Conservation (phyloP, 352 stramenopile species). For the Thalassiosira exigua region DNA sequence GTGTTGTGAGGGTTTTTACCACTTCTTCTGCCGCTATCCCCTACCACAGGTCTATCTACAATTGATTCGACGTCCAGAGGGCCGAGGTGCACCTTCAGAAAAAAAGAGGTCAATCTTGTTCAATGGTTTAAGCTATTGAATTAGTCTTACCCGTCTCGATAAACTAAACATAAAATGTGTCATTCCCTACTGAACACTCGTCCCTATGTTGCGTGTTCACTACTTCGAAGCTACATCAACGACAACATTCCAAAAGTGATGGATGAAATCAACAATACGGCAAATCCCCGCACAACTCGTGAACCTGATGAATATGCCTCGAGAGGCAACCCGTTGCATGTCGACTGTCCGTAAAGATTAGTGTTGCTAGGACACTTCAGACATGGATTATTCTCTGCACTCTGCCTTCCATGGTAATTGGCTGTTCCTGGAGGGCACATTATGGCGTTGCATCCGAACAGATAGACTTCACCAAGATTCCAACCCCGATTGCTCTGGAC, state of each 20-base stretch:
- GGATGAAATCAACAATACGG: background rate
- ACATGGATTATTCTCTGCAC: slow-evolving; percentile 34
- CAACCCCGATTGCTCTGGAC: slow-evolving; percentile 53
- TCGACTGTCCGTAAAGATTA: slow-evolving; percentile 49
- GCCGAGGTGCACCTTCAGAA: too few species aligned
- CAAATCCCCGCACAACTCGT: slow-evolving; percentile 5
- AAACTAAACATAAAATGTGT: too few species aligned
- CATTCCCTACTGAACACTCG: too few species aligned
- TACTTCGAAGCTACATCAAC: too few species aligned
- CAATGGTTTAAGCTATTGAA: too few species aligned
- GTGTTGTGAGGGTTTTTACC: too few species aligned
- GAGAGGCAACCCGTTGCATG: slow-evolving; percentile 41
- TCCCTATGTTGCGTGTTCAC: too few species aligned
- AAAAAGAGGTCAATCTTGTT: too few species aligned
- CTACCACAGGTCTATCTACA: too few species aligned
- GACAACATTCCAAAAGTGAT: background rate
- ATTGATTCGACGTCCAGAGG: too few species aligned
- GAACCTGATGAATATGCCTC: slow-evolving; percentile 33
- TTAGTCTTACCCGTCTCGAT: too few species aligned
- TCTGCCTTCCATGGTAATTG: slow-evolving; percentile 58
- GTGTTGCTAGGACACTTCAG: slow-evolving; percentile 37
- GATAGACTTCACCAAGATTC: slow-evolving; percentile 74
- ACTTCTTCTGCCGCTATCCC: too few species aligned
- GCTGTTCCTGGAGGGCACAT: slow-evolving; percentile 72
- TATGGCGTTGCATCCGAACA: slow-evolving; percentile 76